Evolutionary conservation across 2,329 filamentous ascomycete species (phyloP).

Genomic region (Calonectria pauciramosa): DNA sequence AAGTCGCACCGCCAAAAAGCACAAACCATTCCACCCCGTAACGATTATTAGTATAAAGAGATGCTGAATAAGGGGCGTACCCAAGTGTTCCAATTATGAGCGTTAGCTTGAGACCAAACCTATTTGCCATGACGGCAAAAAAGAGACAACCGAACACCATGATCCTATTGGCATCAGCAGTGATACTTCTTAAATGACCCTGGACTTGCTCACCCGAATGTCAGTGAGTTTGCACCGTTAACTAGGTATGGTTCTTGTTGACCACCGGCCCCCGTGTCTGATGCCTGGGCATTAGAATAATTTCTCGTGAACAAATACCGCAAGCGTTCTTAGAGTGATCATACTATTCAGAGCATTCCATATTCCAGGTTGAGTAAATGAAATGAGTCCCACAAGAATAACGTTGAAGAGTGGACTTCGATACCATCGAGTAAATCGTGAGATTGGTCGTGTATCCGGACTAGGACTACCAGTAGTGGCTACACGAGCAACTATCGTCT

Average conservation of each 20-base stretch:
- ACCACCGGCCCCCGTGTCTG: conserved; percentile 64
- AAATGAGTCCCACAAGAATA: conserved; percentile 65
- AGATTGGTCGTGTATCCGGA: conserved; percentile 2
- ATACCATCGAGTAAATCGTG: conserved; percentile 41
- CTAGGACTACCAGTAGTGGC: neutral
- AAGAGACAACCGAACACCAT: conserved; percentile 60
- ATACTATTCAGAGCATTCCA: conserved; percentile 68
- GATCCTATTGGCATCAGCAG: conserved; percentile 45
- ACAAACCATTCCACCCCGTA: conserved; percentile 68
- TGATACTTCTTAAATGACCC: too few species aligned
- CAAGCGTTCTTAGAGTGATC: neutral
- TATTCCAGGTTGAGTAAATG: conserved; percentile 64
- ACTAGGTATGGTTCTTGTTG: conserved; percentile 64
- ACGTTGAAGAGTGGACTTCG: conserved; percentile 62
- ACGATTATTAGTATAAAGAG: conserved; percentile 64
- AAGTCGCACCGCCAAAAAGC: conserved; percentile 62
- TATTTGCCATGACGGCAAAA: conserved; percentile 61
- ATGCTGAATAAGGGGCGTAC: conserved; percentile 63
- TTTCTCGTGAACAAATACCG: neutral
- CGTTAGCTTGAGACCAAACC: conserved; percentile 62
- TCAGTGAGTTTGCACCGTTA: conserved; percentile 44
- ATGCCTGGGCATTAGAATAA: neutral
- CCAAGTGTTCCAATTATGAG: conserved; percentile 61
- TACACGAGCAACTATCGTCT: neutral
- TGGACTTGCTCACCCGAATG: conserved; percentile 24